These are phyloP conservation scores for Taiozyma sp. DNA, from an alignment of 1,139 yeast genomes.

Conservation along the genomic window DNA sequence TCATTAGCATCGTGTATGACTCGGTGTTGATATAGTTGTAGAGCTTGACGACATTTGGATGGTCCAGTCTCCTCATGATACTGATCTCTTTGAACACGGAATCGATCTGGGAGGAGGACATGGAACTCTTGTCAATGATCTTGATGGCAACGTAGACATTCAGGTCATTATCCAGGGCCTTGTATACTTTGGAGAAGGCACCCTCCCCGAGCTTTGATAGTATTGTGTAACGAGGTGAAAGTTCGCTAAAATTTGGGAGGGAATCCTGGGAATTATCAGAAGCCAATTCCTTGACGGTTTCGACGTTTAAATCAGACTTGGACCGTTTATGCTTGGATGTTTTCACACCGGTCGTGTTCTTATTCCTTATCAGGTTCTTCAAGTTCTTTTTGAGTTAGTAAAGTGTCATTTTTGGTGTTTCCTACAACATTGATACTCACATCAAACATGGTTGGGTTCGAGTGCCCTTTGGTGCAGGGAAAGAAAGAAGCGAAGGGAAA, in stretches of 20 bases:
- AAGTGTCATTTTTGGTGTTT: no score
- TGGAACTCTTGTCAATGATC: slow-evolving; percentile 67
- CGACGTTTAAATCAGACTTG: slow-evolving; percentile 2
- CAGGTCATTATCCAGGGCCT: slow-evolving; percentile 38
- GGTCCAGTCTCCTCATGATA: slow-evolving; percentile 44
- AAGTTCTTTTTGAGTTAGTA: slow-evolving; percentile 8
- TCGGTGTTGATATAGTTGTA: slow-evolving; percentile 61
- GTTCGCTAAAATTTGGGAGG: slow-evolving; percentile 15
- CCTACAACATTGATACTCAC: background rate
- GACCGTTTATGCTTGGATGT: slow-evolving; percentile 4
- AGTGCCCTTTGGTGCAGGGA: background rate
- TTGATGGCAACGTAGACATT: slow-evolving; percentile 63
- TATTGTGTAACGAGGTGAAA: slow-evolving; percentile 25
- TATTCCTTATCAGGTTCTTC: slow-evolving; percentile 13
- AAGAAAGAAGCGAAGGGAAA: background rate
- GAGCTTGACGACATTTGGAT: slow-evolving; percentile 68
- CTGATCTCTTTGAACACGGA: slow-evolving; percentile 75
- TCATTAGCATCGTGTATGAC: slow-evolving; percentile 67
- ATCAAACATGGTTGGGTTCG: background rate
- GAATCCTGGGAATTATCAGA: background rate
- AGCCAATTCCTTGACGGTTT: background rate
- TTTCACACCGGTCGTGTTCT: slow-evolving; percentile 1
- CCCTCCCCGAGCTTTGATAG: slow-evolving; percentile 65
- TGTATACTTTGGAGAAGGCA: slow-evolving; percentile 84
- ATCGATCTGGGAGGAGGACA: slow-evolving; percentile 29